These are phyloP conservation scores for Naganishia vaughanmartiniae DNA, from an alignment of 768 basidiomycete genomes.

Conservation along the genomic window DNA sequence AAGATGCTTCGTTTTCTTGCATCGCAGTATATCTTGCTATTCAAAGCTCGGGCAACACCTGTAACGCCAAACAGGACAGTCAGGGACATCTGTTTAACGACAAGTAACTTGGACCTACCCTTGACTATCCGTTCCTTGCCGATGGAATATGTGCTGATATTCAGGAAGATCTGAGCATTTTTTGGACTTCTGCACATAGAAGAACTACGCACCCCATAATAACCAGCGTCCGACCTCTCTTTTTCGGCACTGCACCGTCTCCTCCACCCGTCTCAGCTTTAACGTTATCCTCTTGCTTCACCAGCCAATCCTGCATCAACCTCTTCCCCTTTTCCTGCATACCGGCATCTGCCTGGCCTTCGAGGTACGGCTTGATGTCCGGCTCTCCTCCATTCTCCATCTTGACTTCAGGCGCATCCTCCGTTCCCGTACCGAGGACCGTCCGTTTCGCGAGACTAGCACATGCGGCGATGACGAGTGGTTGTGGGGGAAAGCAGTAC, in stretches of 20 bases:
- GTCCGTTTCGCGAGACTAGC: constrained; percentile 71
- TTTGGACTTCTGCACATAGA: neutral
- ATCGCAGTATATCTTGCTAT: constrained; percentile 85
- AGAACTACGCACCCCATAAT: constrained; percentile 43
- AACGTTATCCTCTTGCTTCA: constrained; percentile 43
- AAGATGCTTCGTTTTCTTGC: constrained; percentile 75
- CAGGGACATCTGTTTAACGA: constrained; percentile 1
- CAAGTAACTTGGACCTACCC: constrained; percentile 57
- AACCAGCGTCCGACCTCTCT: constrained; percentile 47
- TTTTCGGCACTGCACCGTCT: constrained; percentile 27
- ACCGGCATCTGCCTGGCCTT: constrained; percentile 50
- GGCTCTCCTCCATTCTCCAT: constrained; percentile 32
- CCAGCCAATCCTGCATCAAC: constrained; percentile 53
- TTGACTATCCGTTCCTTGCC: constrained; percentile 98
- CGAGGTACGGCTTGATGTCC: constrained; percentile 41
- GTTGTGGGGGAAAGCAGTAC: constrained; percentile 92
- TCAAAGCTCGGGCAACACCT: constrained; percentile 81
- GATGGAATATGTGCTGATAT: constrained; percentile 80
- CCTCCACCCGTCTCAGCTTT: constrained; percentile 41
- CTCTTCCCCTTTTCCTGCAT: constrained; percentile 42
- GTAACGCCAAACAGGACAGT: neutral
- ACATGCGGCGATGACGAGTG: constrained; percentile 89
- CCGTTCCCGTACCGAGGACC: constrained; percentile 48
- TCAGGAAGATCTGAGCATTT: constrained; percentile 35
- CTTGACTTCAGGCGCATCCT: constrained; percentile 24